Percentiles rank a stretch among this genome's conserved stretches.
Conservation (phyloP, 352 stramenopile species). For the Pythium coloratum region DNA sequence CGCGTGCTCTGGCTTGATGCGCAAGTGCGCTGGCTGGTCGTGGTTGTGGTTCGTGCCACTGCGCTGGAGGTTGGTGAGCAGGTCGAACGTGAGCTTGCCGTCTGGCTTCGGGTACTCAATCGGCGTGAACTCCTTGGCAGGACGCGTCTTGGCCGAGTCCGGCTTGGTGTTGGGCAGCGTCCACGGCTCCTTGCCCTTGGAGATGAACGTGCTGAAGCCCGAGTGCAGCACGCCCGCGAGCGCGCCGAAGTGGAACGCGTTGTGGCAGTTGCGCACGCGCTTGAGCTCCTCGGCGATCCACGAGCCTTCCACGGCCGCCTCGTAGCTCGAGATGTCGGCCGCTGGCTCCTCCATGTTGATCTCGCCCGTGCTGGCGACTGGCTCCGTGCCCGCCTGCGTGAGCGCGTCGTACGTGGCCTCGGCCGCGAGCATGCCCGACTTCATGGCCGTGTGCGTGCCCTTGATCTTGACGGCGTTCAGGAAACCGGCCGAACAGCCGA, state of each 20-base stretch:
- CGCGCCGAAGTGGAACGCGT: slow-evolving; percentile 95
- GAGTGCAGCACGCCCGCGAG: slow-evolving; percentile 93
- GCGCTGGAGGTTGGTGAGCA: slow-evolving; percentile 98
- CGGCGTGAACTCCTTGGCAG: slow-evolving; percentile 85
- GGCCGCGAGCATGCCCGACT: slow-evolving; percentile 97
- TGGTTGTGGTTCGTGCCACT: slow-evolving; percentile 98
- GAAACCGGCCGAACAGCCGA: slow-evolving; percentile 98
- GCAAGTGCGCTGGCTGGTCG: slow-evolving; percentile 97
- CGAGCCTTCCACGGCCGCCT: slow-evolving; percentile 88
- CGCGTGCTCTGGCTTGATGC: slow-evolving; percentile 91
- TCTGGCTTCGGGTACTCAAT: slow-evolving; percentile 98
- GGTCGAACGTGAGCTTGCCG: slow-evolving; percentile 96
- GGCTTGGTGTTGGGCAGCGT: slow-evolving; percentile 85
- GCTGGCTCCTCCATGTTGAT: slow-evolving; percentile 69
- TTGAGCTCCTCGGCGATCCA: slow-evolving; percentile 98
- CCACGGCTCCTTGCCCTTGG: slow-evolving; percentile 97
- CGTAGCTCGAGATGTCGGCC: slow-evolving; percentile 83
- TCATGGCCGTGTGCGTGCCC: slow-evolving; percentile 98
- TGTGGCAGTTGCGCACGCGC: slow-evolving; percentile 96
- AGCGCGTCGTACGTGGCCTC: slow-evolving; percentile 94
- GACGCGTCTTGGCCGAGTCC: slow-evolving; percentile 93
- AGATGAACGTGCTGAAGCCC: slow-evolving; percentile 91
- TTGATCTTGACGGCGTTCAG: slow-evolving; percentile 99
- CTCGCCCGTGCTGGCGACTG: slow-evolving; percentile 66
- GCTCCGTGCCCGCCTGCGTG: slow-evolving; percentile 45